Conservation (phyloP, 2,329 filamentous ascomycete species). For the Apiospora koreana region DNA sequence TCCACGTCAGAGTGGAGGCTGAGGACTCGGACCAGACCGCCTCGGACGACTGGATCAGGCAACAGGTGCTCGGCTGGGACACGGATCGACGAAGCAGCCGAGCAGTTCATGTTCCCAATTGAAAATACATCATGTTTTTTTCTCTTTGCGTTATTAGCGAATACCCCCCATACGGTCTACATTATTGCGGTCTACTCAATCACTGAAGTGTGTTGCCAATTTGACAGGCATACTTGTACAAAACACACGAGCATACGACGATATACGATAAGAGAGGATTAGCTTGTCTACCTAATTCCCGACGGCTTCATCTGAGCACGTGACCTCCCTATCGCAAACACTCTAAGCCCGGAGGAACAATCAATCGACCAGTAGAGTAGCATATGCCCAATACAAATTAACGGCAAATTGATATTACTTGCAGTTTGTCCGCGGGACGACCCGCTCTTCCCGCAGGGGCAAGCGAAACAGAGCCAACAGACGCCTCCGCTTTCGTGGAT, state of each 20-base stretch:
- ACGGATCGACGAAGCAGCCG: conserved; percentile 8
- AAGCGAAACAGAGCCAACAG: too few species aligned
- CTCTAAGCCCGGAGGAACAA: too few species aligned
- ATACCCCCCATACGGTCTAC: background rate
- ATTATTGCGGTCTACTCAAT: too few species aligned
- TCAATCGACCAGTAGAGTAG: background rate
- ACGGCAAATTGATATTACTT: background rate
- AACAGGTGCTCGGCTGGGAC: conserved; percentile 26
- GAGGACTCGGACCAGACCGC: conserved; percentile 8
- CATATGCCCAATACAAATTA: background rate
- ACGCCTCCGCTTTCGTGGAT: too few species aligned
- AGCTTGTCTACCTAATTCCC: background rate
- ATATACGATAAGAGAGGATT: background rate
- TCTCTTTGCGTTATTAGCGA: background rate
- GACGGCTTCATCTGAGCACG: background rate
- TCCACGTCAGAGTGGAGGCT: conserved; percentile 26
- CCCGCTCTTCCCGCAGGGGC: too few species aligned
- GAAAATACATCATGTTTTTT: too few species aligned
- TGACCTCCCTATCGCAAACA: background rate
- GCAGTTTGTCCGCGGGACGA: background rate
- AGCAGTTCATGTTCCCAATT: background rate
- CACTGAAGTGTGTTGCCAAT: too few species aligned
- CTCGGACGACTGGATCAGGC: conserved; percentile 24
- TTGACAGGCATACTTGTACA: too few species aligned
- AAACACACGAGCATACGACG: too few species aligned